Conservation (phyloP, 257 asterid species). For the Rubia yunnanensis region DNA sequence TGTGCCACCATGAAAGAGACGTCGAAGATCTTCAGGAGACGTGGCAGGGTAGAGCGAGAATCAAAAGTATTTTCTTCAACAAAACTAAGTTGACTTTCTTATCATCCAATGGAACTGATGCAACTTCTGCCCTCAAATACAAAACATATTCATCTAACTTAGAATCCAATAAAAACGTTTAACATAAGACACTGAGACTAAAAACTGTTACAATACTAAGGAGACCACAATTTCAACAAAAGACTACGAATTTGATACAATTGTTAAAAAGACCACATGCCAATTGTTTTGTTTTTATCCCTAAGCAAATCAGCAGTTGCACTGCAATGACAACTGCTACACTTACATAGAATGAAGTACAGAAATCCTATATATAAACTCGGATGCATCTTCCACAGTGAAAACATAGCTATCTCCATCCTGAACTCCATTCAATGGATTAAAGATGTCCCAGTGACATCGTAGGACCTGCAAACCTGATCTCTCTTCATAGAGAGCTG, state of each 20-base stretch:
- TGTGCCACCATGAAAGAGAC: not conserved
- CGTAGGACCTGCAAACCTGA: slow-evolving; percentile 4
- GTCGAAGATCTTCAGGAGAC: not conserved
- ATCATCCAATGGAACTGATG: too few relatives aligned
- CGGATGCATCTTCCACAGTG: not conserved
- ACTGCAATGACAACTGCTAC: not conserved
- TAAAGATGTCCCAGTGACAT: slow-evolving; percentile 12
- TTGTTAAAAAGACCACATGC: too few relatives aligned
- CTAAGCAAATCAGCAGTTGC: not conserved
- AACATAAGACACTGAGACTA: not conserved
- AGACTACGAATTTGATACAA: too few relatives aligned
- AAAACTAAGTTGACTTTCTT: too few relatives aligned
- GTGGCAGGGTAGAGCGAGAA: not conserved
- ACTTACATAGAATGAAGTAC: slow-evolving; percentile 2
- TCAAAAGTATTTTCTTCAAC: not conserved
- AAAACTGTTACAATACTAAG: too few relatives aligned
- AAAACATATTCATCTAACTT: not conserved
- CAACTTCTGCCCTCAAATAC: too few relatives aligned
- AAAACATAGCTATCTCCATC: slow-evolving; percentile 19
- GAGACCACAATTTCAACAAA: not conserved
- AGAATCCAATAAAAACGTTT: not conserved
- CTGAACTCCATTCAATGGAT: slow-evolving; percentile 8
- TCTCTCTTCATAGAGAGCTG: slow-evolving; percentile 9
- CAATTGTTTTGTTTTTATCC: not conserved
- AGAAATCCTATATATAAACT: slow-evolving; percentile 1